These are phyloP conservation scores for Alternaria metachromatica DNA, from an alignment of 2,329 filamentous ascomycete genomes.

Conservation along the genomic window DNA sequence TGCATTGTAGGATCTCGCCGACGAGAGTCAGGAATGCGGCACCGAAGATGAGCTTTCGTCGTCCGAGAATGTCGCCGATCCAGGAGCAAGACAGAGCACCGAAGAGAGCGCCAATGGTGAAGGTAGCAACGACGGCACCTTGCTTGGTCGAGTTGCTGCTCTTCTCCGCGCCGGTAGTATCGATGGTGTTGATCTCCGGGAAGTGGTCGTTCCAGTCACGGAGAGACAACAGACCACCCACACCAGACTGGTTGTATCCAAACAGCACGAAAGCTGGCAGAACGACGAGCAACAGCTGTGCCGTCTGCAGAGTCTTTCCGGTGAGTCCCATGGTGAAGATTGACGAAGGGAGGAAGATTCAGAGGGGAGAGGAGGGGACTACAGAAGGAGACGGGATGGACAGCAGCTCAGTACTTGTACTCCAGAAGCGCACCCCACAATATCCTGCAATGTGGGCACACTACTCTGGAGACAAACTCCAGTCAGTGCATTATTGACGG, in stretches of 20 bases:
- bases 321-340: constrained; percentile 19
- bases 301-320: constrained; percentile 37
- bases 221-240: constrained; percentile 56
- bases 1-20: constrained; percentile 54
- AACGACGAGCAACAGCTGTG: constrained; percentile 49
- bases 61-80: constrained; percentile 55
- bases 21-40: constrained; percentile 52
- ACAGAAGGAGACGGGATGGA: constrained; percentile 6
- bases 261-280: constrained; percentile 56
- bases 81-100: constrained; percentile 56
- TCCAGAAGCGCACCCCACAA: constrained; percentile 25
- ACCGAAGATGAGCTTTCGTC: constrained; percentile 54
- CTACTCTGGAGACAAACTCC: constrained; percentile 2
- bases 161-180: constrained; percentile 52
- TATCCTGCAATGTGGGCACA: constrained; percentile 21
- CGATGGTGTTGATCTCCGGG: constrained; percentile 58
- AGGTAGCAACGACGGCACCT: constrained; percentile 54
- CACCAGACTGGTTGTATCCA: constrained; percentile 61
- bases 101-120: constrained; percentile 56
- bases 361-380: constrained; percentile 8
- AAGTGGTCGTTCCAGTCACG: constrained; percentile 53
- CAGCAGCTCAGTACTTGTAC: constrained; percentile 26
- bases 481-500: constrained; percentile 6
- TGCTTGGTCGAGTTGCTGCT: constrained; percentile 54
- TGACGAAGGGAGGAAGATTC: constrained; percentile 1